These are phyloP conservation scores for Mycosarcoma maydis DNA, from an alignment of 1,284 basidiomycete species.

Conservation along the genomic window DNA sequence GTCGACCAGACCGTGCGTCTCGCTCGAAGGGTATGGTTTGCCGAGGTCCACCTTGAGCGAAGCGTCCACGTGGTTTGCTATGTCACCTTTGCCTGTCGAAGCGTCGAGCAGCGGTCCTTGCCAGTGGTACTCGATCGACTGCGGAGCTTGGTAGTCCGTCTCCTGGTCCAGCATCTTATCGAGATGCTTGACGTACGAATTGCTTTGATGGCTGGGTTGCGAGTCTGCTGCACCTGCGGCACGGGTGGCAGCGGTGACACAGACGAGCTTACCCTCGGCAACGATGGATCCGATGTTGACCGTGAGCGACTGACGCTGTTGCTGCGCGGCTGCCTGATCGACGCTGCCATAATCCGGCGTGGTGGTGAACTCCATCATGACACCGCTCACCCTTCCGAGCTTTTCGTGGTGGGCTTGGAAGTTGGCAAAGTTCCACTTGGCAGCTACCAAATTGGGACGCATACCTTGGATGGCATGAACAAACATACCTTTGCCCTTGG, in stretches of 20 bases:
- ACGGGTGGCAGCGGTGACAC: constrained; percentile 71
- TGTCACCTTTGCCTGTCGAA: constrained; percentile 36
- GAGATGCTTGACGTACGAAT: constrained; percentile 77
- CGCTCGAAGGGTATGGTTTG: constrained; percentile 43
- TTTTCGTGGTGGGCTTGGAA: constrained; percentile 72
- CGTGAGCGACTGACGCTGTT: constrained; percentile 48
- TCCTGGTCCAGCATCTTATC: constrained; percentile 74
- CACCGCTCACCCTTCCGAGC: constrained; percentile 75
- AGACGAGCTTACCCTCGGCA: constrained; percentile 78
- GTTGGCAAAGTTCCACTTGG: constrained; percentile 94
- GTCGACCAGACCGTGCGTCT: constrained; percentile 81
- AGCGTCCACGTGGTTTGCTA: constrained; percentile 39
- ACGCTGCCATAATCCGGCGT: constrained; percentile 59
- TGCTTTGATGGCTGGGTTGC: constrained; percentile 71
- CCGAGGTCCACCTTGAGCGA: constrained; percentile 54
- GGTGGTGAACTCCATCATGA: constrained; percentile 97
- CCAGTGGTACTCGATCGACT: constrained; percentile 80
- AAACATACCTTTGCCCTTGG: constrained; percentile 86
- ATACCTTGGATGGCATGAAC: constrained; percentile 98
- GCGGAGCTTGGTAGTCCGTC: constrained; percentile 84
- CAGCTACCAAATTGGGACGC: constrained; percentile 91
- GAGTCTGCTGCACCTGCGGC: constrained; percentile 61
- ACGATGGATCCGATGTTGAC: constrained; percentile 88
- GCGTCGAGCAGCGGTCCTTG: constrained; percentile 73
- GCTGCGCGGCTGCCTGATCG: constrained; percentile 5